phyloP scores from a whole-genome alignment of 257 asterid genomes.

The Mitragyna speciosa region DNA sequence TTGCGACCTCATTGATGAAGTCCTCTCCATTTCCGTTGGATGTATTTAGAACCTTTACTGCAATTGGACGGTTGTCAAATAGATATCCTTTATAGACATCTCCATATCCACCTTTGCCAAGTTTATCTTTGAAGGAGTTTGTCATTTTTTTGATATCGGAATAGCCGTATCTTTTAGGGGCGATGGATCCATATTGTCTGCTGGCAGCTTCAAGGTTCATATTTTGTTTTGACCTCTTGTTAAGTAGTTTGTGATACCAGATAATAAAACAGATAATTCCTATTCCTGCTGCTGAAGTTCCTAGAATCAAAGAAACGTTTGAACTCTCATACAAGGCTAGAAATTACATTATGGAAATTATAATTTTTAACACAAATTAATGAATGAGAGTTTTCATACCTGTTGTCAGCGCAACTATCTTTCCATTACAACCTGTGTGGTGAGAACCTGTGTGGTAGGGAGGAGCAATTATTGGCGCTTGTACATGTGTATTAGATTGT shows the following conservation, averaged over 20 bases:
- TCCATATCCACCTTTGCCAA: conserved; percentile 32
- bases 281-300: too few relatives aligned
- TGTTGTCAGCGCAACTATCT: too few relatives aligned
- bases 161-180: conserved; percentile 1
- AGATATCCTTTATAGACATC: conserved; percentile 30
- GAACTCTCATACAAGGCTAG: too few relatives aligned
- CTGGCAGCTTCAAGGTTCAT: background rate
- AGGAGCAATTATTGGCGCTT: too few relatives aligned
- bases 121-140: conserved; percentile 11
- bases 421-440: too few relatives aligned
- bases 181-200: background rate
- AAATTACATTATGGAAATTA: too few relatives aligned
- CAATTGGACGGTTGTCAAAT: conserved; percentile 20
- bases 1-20: background rate
- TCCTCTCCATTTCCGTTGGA: conserved; percentile 30
- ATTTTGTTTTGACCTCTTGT: conserved; percentile 10
- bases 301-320: too few relatives aligned
- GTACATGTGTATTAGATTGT: too few relatives aligned
- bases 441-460: too few relatives aligned
- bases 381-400: too few relatives aligned
- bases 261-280: background rate
- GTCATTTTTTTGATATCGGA: conserved; percentile 4
- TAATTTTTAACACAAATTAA: too few relatives aligned
- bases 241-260: background rate
- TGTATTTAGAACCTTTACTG: conserved; percentile 28